Evolutionary conservation across 1,284 basidiomycete species (phyloP).

Genomic region (Xerocomus cyaneibrunnescens): DNA sequence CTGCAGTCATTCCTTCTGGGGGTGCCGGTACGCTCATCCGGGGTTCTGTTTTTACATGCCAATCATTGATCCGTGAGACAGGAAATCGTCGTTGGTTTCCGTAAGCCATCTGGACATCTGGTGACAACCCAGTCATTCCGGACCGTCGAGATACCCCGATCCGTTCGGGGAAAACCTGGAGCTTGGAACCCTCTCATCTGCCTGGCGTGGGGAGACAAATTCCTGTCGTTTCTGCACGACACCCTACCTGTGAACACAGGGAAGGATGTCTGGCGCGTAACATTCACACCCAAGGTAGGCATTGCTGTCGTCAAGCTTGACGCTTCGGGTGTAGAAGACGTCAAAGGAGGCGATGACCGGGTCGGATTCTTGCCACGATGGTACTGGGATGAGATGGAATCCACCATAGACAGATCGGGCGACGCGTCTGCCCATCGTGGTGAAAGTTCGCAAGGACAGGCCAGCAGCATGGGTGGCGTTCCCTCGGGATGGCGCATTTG

Average conservation of each 20-base stretch:
- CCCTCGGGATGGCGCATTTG: slow-evolving; percentile 25
- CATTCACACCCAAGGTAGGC: slow-evolving; percentile 57
- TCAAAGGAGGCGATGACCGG: slow-evolving; percentile 62
- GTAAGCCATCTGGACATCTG: slow-evolving; percentile 73
- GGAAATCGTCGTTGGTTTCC: slow-evolving; percentile 91
- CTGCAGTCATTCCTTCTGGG: slow-evolving; percentile 94
- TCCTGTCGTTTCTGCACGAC: slow-evolving; percentile 58
- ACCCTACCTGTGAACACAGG: slow-evolving; percentile 28
- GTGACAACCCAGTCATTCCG: slow-evolving; percentile 65
- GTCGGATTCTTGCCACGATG: slow-evolving; percentile 71
- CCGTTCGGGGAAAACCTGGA: slow-evolving; percentile 70
- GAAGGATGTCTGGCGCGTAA: slow-evolving; percentile 62
- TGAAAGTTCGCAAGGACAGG: slow-evolving; percentile 2
- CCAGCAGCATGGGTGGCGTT: slow-evolving; percentile 1
- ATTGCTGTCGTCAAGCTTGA: slow-evolving; percentile 47
- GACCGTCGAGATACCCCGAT: slow-evolving; percentile 68
- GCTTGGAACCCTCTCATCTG: slow-evolving; percentile 80
- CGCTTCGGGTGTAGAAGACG: slow-evolving; percentile 51
- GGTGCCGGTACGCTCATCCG: slow-evolving; percentile 64
- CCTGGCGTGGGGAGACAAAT: slow-evolving; percentile 69
- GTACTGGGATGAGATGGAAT: slow-evolving; percentile 57
- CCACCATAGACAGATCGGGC: slow-evolving; percentile 2
- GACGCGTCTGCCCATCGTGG: slow-evolving; percentile 8
- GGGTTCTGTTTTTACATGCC: not conserved
- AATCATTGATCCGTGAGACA: slow-evolving; percentile 33